Evolutionary conservation across 1,284 basidiomycete genomes (phyloP).

Genomic region (Sutorius eximius): DNA sequence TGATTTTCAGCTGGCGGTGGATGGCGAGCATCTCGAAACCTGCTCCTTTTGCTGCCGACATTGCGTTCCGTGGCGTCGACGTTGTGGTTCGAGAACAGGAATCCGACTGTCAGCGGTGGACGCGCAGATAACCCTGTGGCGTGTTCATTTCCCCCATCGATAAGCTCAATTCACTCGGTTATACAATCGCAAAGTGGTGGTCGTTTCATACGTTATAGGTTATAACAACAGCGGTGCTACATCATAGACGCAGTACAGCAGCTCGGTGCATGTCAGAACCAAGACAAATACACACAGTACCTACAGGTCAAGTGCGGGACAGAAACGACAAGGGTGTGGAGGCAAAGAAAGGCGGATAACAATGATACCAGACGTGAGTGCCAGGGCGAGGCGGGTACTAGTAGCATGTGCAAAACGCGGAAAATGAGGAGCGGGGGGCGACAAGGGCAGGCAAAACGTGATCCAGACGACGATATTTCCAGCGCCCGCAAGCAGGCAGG

Average conservation of each 20-base stretch:
- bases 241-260: constrained; percentile 35
- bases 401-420: constrained; percentile 13
- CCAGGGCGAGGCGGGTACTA: constrained; percentile 20
- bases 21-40: constrained; percentile 37
- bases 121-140: background rate
- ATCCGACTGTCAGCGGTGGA: background rate
- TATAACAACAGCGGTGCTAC: constrained; percentile 30
- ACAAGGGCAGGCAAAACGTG: constrained; percentile 6
- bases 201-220: constrained; percentile 34
- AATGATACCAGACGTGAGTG: constrained; percentile 25
- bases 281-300: constrained; percentile 35
- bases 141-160: constrained; percentile 6
- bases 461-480: constrained; percentile 15
- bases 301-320: constrained; percentile 29
- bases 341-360: constrained; percentile 28
- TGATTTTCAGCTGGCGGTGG: constrained; percentile 78
- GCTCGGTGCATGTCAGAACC: constrained; percentile 30
- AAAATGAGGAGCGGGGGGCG: constrained; percentile 1
- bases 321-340: constrained; percentile 28
- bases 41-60: constrained; percentile 19
- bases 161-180: constrained; percentile 2
- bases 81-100: constrained; percentile 13
- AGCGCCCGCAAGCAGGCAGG: constrained; percentile 28
- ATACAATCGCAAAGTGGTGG: constrained; percentile 12
- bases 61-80: constrained; percentile 10